These are phyloP conservation scores for Anacardium occidentale DNA, from an alignment of 345 rosid species.

Conservation along the genomic window DNA sequence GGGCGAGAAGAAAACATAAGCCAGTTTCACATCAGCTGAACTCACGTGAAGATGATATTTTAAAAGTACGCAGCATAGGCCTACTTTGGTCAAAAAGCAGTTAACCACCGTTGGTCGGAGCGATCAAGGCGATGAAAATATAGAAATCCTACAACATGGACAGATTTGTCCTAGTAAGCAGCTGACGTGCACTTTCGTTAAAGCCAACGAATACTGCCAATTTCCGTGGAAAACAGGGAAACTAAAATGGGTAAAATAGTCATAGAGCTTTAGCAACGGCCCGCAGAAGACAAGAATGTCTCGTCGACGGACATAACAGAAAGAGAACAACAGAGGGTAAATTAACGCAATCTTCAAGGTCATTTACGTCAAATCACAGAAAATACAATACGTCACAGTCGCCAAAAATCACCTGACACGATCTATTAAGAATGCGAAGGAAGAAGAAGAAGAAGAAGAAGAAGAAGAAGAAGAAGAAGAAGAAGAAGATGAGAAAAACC, in stretches of 20 bases:
- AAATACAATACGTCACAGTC: constrained; percentile 7
- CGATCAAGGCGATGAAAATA: constrained; percentile 14
- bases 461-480: constrained; percentile 9
- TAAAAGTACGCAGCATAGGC: constrained; percentile 6
- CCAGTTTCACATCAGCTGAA: constrained; percentile 26
- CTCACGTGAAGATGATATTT: constrained; percentile 15
- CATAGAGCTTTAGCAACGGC: not conserved
- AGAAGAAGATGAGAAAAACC: constrained; percentile 35
- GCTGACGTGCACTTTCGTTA: not conserved
- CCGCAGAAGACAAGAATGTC: constrained; percentile 14
- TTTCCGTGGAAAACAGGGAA: not conserved
- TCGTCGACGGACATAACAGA: constrained; percentile 19
- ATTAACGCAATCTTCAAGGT: not conserved
- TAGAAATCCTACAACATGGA: not conserved
- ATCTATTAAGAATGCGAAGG: not conserved
- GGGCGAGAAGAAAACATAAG: constrained; percentile 42
- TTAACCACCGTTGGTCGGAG: constrained; percentile 14
- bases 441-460: constrained; percentile 12
- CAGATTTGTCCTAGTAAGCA: constrained; percentile 22
- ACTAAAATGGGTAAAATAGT: constrained; percentile 13
- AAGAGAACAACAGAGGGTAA: not conserved
- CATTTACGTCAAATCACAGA: constrained; percentile 20
- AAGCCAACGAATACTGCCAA: not conserved
- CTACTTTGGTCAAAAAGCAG: constrained; percentile 14
- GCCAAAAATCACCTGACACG: no score